A percentile compares a stretch with the other conserved stretches of the same genome.
These are phyloP conservation scores for Coniosporium tulheliwenetii DNA, from an alignment of 2,329 filamentous ascomycete genomes.

Conservation along the genomic window DNA sequence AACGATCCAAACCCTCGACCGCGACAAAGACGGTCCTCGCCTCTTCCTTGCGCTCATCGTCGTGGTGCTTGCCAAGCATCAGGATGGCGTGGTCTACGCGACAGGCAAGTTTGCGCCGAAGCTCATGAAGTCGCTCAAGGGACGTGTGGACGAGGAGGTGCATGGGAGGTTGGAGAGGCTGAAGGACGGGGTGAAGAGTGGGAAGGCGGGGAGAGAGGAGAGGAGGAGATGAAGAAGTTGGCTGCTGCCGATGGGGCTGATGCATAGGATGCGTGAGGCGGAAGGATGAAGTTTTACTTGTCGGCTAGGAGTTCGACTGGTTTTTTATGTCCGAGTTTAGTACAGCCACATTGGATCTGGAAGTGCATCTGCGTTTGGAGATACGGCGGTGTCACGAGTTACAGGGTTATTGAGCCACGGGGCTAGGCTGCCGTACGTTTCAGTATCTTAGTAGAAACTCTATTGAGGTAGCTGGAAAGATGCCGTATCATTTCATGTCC, in stretches of 20 bases:
- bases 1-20: constrained; percentile 17
- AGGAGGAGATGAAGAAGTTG: constrained; percentile 17
- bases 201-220: constrained; percentile 14
- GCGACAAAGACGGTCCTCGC: constrained; percentile 18
- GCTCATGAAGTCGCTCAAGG: constrained; percentile 19
- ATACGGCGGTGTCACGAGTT: too few relatives aligned
- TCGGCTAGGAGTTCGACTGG: too few relatives aligned
- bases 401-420: too few relatives aligned
- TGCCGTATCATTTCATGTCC: too few relatives aligned
- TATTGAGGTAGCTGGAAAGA: too few relatives aligned
- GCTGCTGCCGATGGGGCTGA: constrained; percentile 3
- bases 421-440: too few relatives aligned
- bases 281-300: too few relatives aligned
- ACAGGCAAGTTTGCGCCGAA: constrained; percentile 25
- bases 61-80: constrained; percentile 14
- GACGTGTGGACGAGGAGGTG: constrained; percentile 6
- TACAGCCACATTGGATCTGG: too few relatives aligned
- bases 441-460: too few relatives aligned
- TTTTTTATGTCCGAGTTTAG: too few relatives aligned
- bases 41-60: constrained; percentile 21
- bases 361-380: too few relatives aligned
- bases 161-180: constrained; percentile 17
- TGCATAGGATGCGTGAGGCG: neutral
- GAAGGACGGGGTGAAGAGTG: constrained; percentile 21
- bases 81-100: constrained; percentile 20